Evolutionary conservation across 495 filamentous ascomycete species (phyloP).

Genomic region (Aspergillus taichungensis): DNA sequence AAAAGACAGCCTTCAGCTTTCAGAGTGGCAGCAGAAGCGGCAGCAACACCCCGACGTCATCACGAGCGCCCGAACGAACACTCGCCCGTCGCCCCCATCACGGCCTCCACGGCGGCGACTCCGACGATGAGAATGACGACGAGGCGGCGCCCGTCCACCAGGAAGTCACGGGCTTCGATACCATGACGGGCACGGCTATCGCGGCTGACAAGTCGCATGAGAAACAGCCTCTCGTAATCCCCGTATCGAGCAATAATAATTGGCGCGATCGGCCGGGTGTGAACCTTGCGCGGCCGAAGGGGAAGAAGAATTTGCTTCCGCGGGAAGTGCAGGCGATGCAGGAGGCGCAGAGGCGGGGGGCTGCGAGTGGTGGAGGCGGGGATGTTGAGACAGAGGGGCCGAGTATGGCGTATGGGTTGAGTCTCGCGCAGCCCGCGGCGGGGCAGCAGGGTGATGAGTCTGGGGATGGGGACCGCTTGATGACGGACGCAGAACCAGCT

Average conservation of each 20-base stretch:
- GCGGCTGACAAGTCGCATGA: conserved; percentile 26
- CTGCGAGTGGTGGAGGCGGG: conserved; percentile 11
- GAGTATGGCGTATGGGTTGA: conserved; percentile 39
- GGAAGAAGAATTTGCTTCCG: conserved; percentile 43
- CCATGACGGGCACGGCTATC: conserved; percentile 45
- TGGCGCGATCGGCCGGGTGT: conserved; percentile 51
- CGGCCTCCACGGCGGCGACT: conserved; percentile 32
- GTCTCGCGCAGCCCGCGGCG: conserved; percentile 25
- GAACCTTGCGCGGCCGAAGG: conserved; percentile 43
- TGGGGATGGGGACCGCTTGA: conserved; percentile 20
- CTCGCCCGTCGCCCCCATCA: conserved; percentile 30
- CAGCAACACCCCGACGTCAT: too few species aligned
- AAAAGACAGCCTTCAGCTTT: conserved; percentile 29
- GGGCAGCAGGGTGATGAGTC: conserved; percentile 18
- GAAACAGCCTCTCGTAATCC: conserved; percentile 53
- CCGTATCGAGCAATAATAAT: conserved; percentile 56
- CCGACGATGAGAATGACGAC: conserved; percentile 39
- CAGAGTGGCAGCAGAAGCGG: conserved; percentile 10
- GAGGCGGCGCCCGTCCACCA: conserved; percentile 30
- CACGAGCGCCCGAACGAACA: conserved; percentile 12
- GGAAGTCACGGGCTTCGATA: conserved; percentile 53
- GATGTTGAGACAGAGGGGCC: conserved; percentile 29
- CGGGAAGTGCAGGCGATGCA: conserved; percentile 41
- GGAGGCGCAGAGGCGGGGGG: conserved; percentile 26
- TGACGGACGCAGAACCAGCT: conserved; percentile 20